Evolutionary conservation across 495 filamentous ascomycete genomes (phyloP), one percentile per base, ranked within the genome.

Genomic region (Elasticomyces elasticus): DNA sequence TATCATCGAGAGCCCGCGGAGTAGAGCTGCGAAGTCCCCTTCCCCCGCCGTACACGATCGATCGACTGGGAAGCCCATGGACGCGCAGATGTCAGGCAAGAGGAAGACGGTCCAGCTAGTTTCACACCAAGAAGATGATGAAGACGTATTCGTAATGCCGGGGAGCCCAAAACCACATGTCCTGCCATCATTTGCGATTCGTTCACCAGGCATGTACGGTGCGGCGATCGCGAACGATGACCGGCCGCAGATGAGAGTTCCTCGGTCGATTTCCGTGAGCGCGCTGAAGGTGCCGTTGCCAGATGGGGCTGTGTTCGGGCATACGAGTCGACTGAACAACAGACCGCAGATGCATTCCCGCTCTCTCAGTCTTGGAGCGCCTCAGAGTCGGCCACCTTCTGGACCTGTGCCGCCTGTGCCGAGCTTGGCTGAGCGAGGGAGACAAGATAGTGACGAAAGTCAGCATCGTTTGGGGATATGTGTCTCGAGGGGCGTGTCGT

Each of bases 361-460:
- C 7, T 60, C 62, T 0, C 35, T 59, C 31, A 62, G 60, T 38
- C 38, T 62, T 13, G 52, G 62, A 47, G 59, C 28, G 13, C 56
- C 52, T 12, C 44, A 42, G 24, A 58, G 27, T 43, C 30, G 46
- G 17, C 55, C 56, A 6, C 62, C 62, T 1, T 49, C 41, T 17
- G 48, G 44, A 24, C 62, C 62, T 5, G 60, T 65, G 2, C 62
- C 62, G 25, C 60, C 59, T 17, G 22, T 65, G 23, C 62, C 62
- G 26, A 23, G 3, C 3, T 40, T 43, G 5, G 15, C 17, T 19
- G 46, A 52, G 12, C 51, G 23, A 5, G 10, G n/a, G 5, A 41
- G 23, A 22, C 27, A 31, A 4, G 37, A 23, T 20, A 40, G 15
- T 30, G 55, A 60, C 19, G 30, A 50, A 11, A 54, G 33, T 44